Percentiles rank a stretch among this genome's conserved stretches.
Conservation (phyloP, 2,329 filamentous ascomycete genomes). For the Magnaporthales sp. region DNA sequence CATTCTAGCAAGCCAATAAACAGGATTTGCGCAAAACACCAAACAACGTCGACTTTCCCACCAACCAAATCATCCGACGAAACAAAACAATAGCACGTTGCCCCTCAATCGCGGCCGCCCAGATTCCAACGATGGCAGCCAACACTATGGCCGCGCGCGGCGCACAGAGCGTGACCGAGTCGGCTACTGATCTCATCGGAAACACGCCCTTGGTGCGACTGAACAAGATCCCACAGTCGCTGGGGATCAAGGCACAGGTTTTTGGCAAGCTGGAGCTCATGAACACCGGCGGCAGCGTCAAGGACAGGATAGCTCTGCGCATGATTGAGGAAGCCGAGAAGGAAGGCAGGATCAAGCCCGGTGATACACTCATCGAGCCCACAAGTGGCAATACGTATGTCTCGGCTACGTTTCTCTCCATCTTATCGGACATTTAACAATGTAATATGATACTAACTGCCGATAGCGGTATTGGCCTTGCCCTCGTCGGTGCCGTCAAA, state of each 20-base stretch:
- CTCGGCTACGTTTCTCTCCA: constrained; percentile 11
- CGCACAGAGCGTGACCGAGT: constrained; percentile 28
- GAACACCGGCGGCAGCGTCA: constrained; percentile 89
- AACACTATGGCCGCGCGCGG: not conserved
- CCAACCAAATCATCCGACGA: not conserved
- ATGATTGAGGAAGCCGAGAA: constrained; percentile 97
- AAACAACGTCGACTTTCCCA: not conserved
- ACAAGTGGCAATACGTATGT: constrained; percentile 85
- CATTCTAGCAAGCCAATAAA: not conserved
- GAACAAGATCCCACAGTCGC: constrained; percentile 84
- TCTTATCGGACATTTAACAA: not conserved
- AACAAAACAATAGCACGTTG: not conserved
- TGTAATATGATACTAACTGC: not conserved
- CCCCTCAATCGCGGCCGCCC: not conserved
- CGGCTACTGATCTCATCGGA: constrained; percentile 81
- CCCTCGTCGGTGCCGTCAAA: constrained; percentile 89
- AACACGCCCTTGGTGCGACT: constrained; percentile 92
- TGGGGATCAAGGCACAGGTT: constrained; percentile 81
- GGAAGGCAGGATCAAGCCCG: constrained; percentile 88
- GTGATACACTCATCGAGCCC: constrained; percentile 94
- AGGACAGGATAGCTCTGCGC: constrained; percentile 88
- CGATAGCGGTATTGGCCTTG: constrained; percentile 75
- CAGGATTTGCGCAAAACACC: not conserved
- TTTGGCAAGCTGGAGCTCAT: constrained; percentile 91
- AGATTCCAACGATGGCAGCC: not conserved